phyloP scores from a whole-genome alignment of 2,329 filamentous ascomycete species.

The Curvularia sp. region DNA sequence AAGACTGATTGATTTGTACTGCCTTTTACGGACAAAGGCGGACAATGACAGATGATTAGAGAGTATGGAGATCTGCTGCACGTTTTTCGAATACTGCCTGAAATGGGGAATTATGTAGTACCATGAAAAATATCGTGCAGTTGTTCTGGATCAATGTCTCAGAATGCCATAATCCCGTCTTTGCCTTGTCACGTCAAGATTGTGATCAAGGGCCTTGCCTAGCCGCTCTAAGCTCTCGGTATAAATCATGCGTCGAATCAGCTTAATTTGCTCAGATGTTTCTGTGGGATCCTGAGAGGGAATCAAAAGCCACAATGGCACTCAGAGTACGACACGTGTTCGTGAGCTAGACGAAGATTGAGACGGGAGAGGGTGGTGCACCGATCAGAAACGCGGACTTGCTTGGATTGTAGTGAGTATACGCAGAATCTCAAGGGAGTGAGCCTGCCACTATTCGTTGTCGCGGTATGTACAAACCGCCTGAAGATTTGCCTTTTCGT shows the following conservation, averaged over 20 bases:
- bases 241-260: no score
- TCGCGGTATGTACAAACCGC: neutral
- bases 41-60: conserved; percentile 5
- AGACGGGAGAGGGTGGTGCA: neutral
- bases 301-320: conserved; percentile 1
- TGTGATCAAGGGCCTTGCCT: neutral
- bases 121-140: neutral
- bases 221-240: neutral
- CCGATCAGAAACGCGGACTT: neutral
- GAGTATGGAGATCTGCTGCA: neutral
- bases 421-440: neutral
- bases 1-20: neutral
- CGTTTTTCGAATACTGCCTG: neutral
- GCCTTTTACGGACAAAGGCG: neutral
- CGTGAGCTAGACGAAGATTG: neutral
- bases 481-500: neutral
- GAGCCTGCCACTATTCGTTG: neutral
- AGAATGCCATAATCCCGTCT: neutral
- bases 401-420: neutral
- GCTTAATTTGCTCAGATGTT: neutral
- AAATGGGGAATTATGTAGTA: neutral
- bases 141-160: neutral
- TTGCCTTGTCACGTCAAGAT: neutral
- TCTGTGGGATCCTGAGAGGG: neutral
- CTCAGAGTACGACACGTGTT: neutral